Evolutionary conservation across 768 basidiomycete species (phyloP).

Genomic region (Sarcomyxa edulis): DNA sequence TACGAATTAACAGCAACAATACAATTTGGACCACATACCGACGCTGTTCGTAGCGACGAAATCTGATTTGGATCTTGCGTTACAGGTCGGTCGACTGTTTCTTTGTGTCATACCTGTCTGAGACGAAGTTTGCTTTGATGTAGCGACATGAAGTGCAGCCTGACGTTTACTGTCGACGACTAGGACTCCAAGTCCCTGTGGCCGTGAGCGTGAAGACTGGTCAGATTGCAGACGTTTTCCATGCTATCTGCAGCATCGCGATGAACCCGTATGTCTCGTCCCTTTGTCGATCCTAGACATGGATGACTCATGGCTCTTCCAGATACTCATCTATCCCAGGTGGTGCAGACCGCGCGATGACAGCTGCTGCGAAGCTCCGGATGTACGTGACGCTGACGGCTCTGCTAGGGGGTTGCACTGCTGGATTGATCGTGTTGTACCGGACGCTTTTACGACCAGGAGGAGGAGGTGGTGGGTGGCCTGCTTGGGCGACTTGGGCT

Average conservation of each 20-base stretch:
- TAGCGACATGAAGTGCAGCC: constrained; percentile 98
- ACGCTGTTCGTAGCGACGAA: constrained; percentile 98
- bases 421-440: constrained; percentile 65
- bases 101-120: background rate
- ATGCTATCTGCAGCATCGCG: constrained; percentile 77
- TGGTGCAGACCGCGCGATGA: constrained; percentile 75
- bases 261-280: constrained; percentile 71
- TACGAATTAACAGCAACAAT: constrained; percentile 84
- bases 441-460: constrained; percentile 66
- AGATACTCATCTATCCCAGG: constrained; percentile 73
- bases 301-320: constrained; percentile 6
- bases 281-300: constrained; percentile 7
- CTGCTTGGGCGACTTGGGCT: constrained; percentile 58
- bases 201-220: constrained; percentile 87
- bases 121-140: constrained; percentile 7
- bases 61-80: constrained; percentile 93
- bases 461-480: constrained; percentile 31
- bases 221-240: constrained; percentile 83
- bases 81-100: constrained; percentile 56
- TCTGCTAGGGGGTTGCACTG: constrained; percentile 66
- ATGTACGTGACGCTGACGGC: constrained; percentile 72
- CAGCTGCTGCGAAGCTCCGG: constrained; percentile 60
- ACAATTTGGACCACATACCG: constrained; percentile 90
- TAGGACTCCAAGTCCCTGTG: constrained; percentile 90
- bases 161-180: constrained; percentile 89